These are phyloP conservation scores for Cladosporium sp. DNA, from an alignment of 2,329 filamentous ascomycete species.

Conservation along the genomic window DNA sequence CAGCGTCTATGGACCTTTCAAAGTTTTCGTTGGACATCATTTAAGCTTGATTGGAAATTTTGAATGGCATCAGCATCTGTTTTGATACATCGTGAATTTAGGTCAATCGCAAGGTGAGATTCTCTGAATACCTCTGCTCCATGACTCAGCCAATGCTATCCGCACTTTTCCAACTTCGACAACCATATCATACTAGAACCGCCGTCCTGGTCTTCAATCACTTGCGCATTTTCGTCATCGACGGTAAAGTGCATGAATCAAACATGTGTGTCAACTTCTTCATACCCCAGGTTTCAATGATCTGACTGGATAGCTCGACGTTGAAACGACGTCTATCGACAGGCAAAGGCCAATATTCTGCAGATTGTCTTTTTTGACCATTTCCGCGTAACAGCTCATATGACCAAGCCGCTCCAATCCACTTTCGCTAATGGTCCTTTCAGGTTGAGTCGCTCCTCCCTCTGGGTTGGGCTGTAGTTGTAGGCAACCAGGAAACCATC, in stretches of 20 bases:
- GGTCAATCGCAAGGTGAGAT: no score
- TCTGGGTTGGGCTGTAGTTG: neutral
- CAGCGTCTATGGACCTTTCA: neutral
- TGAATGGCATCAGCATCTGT: neutral
- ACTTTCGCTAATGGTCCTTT: neutral
- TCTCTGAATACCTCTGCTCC: neutral
- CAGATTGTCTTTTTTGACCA: neutral
- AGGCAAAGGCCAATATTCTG: neutral
- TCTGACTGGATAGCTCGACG: neutral
- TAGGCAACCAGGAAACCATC: neutral
- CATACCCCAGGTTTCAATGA: neutral
- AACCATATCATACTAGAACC: neutral
- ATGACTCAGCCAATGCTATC: neutral
- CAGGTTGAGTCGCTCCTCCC: neutral
- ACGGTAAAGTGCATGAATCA: neutral
- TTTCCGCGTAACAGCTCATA: neutral
- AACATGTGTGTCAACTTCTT: neutral
- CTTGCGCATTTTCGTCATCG: neutral
- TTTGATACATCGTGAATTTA: neutral
- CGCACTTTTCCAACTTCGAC: neutral
- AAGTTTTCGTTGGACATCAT: neutral
- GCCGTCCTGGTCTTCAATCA: neutral
- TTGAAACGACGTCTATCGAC: neutral
- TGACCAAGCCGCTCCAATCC: neutral
- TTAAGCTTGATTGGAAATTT: neutral